Base-by-base conservation (phyloP, 768 basidiomycete species). In the Termitomyces sp. region DNA sequence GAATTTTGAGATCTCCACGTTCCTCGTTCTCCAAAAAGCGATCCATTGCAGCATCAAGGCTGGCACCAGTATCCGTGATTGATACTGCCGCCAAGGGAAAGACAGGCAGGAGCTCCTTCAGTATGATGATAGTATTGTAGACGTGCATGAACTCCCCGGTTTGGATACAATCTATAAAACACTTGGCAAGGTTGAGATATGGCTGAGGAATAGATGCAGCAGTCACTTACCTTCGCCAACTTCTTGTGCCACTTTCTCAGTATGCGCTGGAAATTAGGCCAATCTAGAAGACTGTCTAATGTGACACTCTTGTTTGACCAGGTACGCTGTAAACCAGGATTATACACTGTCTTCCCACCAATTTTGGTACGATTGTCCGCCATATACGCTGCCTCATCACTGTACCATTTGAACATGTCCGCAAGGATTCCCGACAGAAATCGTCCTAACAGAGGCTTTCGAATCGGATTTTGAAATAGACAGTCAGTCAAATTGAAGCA, bases 71-170 rank as follows among this genome's bases (percentile, higher is more conserved):
- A 52, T 77, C 79, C 43, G 72, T 71, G 38, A 56, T 56, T 10
- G 55, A 56, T 30, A 86, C 81, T 11, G 81, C 71, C 17, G 83
- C 80, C 10, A 89, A 65, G 26, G 96, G 96, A 71, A 97, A 97
- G 48, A 91, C 87, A 1, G 90, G 87, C 30, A 94, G 78, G 21
- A 98, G 83, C 68, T 97, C 92, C 65, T 94, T 92, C 59, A 97
- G 77, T 28, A 99, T 86, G 38, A 95, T 83, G 69, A 98, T 90
- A n/a, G 92, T 81, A 66, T 99, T 99, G 70, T 96, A 95, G 52
- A 98, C 90, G 63, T 93, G 93, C 90, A 98, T 96, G 68, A 95
- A 98, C 64, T 95, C 95, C 48, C 82, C 83, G 2, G 93, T 88
- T 63, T 86, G 80, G 58, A 98, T 87, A 65, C 89, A 93, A 32